Evolutionary conservation across 139 green algal species (phyloP), one percentile per base, ranked within the genome.

Genomic region (Picochlorum sp.): DNA sequence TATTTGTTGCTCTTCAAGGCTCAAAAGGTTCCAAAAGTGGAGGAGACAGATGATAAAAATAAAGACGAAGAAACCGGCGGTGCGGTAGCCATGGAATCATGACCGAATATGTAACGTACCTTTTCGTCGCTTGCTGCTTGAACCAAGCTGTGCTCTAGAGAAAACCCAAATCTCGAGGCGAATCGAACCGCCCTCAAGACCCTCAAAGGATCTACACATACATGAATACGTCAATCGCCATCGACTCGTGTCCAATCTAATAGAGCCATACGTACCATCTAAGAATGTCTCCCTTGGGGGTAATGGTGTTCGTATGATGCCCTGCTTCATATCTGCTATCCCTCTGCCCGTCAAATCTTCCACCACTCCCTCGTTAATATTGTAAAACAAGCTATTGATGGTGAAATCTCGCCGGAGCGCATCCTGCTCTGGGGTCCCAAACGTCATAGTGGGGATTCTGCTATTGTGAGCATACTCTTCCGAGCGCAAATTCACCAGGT

Each of bases 361-460:
- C 16, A 97, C 78, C 8, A 57, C 16, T 0, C 69, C 76, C 6
- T 72, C 72, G 64, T 91, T 94, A 61, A 98, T 85, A 82, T 98
- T 98, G 79, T 98, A 98, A 66, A 98, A 98, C 24, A 98, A 66
- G 66, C 74, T 79, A 78, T 98, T 98, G 68, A 98, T 89, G 3
- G 92, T 98, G 63, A 98, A 90, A 85, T 98, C 92, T 3, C 92
- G 79, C 16, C 90, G 72, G 56, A 82, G 34, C 4, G 86, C 86
- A 37, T 93, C 88, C 74, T 95, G 75, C 70, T 81, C 58, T 1
- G 86, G 77, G 0, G 85, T 95, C 21, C 89, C 90, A 79, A 95
- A 91, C 63, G 82, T 81, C 84, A 97, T 91, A n/a, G 67, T 78
- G 2, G 92, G 90, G 54, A 98, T 97, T 52, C 92, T 73, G 44